Evolutionary conservation across 148 eudicot species (phyloP), one percentile per base, ranked within the genome.

Genomic region (Limonium bicolor): DNA sequence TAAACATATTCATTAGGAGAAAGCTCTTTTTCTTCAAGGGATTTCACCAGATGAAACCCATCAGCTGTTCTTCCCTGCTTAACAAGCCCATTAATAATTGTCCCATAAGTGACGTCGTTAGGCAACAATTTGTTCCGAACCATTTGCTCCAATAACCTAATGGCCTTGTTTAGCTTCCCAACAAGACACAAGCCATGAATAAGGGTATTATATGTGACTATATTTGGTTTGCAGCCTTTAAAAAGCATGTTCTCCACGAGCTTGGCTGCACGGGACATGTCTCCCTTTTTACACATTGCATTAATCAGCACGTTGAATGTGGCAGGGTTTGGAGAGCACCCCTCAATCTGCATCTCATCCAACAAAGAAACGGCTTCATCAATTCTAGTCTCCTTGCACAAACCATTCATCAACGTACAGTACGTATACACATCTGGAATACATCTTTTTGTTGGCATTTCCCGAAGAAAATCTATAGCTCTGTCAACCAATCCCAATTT

Each of bases 301-400:
- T 68, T 68, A 35, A 88, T 77, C 39, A 88, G 52, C 7, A 76
- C 77, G 65, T 88, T 88, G 62, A 77, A 88, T 0, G 81, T 67
- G 22, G 62, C 67, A 0, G 71, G 52, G 57, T 22, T 70, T 0
- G 97, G 93, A 59, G 50, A 61, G 46, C 92, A 77, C 5, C 94
- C 97, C 59, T 88, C 94, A 36, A 77, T 51, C 48, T 80, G 97
- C 97, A 88, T 88, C 69, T 88, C 97, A 68, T 88, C 97, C 62
- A 88, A 67, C 67, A 88, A 58, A 2, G 67, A 58, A 29, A 84
- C 80, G 0, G 87, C 94, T 50, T 88, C 94, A 28, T 88, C 84
- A 39, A 80, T 74, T 36, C 94, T 74, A 41, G 42, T 61, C 32
- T 63, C 72, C 60, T 77, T 83, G 41, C 94, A 84, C 69, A 88